phyloP scores from a whole-genome alignment of 228 moss, liverwort and hornwort genomes.

The Sphagnum fallax region DNA sequence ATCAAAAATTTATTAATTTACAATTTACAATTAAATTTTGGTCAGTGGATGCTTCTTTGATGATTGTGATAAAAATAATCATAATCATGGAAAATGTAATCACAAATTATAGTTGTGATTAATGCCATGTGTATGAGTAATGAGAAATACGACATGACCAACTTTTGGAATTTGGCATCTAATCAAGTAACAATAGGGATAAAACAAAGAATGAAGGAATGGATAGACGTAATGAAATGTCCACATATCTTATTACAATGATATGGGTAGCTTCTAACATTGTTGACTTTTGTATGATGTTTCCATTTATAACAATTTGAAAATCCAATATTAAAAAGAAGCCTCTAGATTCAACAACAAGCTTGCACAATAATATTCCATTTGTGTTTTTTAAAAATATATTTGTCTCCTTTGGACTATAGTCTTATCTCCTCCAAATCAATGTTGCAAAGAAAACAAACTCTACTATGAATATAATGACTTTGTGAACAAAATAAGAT shows the following conservation, averaged over 20 bases:
- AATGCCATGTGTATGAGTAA: too few relatives aligned
- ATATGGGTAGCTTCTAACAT: conserved; percentile 92
- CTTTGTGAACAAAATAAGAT: background rate
- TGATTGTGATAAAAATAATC: too few relatives aligned
- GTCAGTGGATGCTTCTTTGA: too few relatives aligned
- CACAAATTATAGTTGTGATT: too few relatives aligned
- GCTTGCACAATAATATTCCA: conserved; percentile 82
- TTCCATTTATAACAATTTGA: conserved; percentile 9
- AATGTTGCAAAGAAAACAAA: background rate
- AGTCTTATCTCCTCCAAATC: conserved; percentile 60
- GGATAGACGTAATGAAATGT: background rate
- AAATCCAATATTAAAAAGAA: conserved; percentile 20
- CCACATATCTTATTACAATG: conserved; percentile 56
- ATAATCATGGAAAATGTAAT: too few relatives aligned
- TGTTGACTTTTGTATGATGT: conserved; percentile 41
- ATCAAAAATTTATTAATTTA: too few relatives aligned
- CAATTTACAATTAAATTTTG: too few relatives aligned
- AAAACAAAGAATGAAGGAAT: background rate
- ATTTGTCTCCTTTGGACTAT: conserved; percentile 87
- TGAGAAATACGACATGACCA: background rate
- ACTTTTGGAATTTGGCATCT: too few relatives aligned
- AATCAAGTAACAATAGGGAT: too few relatives aligned
- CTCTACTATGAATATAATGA: background rate
- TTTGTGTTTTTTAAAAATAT: conserved; percentile 89
- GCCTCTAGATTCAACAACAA: conserved; percentile 62